Evolutionary conservation across 2,329 filamentous ascomycete genomes (phyloP).

Genomic region (Aurifilum marmelostoma): DNA sequence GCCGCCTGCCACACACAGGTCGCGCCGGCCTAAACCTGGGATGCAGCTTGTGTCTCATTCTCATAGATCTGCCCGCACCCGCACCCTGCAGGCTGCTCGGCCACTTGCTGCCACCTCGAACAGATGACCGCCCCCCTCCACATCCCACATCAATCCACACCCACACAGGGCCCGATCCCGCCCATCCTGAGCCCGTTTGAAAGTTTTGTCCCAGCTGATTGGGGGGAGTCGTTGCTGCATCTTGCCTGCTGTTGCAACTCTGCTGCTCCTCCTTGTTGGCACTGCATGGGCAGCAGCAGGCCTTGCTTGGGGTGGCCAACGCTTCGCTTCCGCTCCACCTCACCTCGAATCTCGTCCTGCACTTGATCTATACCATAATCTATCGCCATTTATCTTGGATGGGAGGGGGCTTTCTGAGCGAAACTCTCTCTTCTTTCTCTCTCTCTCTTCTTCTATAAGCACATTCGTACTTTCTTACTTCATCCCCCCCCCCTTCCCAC

Average conservation of each 20-base stretch:
- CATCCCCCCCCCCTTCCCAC: neutral
- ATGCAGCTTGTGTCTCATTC: constrained; percentile 11
- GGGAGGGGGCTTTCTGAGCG: too few relatives aligned
- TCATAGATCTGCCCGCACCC: constrained; percentile 6
- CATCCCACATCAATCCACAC: constrained; percentile 8
- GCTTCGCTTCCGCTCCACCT: constrained; percentile 3
- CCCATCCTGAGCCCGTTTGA: neutral
- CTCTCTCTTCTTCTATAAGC: neutral
- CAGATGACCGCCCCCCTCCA: neutral
- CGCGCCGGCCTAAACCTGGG: constrained; percentile 3
- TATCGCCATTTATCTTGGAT: constrained; percentile 7
- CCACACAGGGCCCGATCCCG: neutral
- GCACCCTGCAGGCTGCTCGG: neutral
- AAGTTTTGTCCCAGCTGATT: neutral
- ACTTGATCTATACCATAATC: constrained; percentile 1
- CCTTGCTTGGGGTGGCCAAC: neutral
- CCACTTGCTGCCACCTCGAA: constrained; percentile 12
- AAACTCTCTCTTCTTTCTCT: too few relatives aligned
- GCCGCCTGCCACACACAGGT: constrained; percentile 3
- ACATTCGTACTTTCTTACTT: neutral
- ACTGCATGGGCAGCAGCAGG: neutral
- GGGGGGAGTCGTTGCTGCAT: neutral
- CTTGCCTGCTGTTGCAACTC: constrained; percentile 8
- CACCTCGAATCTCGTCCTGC: neutral
- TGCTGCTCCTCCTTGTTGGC: neutral